Percentiles rank a stretch among this genome's conserved stretches.
Evolutionary conservation across 345 rosid genomes (phyloP).

Genomic region (Hevea brasiliensis): DNA sequence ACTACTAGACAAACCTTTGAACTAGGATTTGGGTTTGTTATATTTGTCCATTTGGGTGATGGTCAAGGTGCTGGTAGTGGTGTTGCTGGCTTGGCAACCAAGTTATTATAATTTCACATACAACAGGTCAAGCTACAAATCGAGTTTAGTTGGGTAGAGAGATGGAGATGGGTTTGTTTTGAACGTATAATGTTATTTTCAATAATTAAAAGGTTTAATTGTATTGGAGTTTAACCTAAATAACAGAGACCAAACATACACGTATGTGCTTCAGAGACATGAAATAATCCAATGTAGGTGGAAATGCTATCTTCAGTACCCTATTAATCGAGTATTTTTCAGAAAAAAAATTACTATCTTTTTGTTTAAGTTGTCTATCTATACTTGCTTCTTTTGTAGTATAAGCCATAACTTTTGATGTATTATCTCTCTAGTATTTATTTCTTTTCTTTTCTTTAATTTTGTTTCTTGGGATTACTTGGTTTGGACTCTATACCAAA

Average conservation of each 20-base stretch:
- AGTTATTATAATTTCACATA: conserved; percentile 37
- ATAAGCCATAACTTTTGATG: background rate
- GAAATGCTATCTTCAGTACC: conserved; percentile 19
- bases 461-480: background rate
- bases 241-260: background rate
- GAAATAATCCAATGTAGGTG: conserved; percentile 23
- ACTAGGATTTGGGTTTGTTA: conserved; percentile 26
- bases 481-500: conserved; percentile 17
- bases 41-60: conserved; percentile 32
- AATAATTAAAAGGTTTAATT: conserved; percentile 2
- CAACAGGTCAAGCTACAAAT: conserved; percentile 21
- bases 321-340: background rate
- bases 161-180: background rate
- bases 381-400: conserved; percentile 14
- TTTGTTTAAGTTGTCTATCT: background rate
- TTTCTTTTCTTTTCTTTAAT: background rate
- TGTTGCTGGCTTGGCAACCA: conserved; percentile 44
- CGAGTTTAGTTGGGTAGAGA: conserved; percentile 5
- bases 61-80: no score
- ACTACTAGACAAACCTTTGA: conserved; percentile 1
- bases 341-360: background rate
- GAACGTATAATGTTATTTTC: conserved; percentile 19
- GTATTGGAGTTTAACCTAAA: conserved; percentile 24
- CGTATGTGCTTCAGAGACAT: conserved; percentile 1
- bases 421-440: no score